Evolutionary conservation across 306 rosid species (phyloP), one percentile per base, ranked within the genome.

Genomic region (Vachellia collinsii): DNA sequence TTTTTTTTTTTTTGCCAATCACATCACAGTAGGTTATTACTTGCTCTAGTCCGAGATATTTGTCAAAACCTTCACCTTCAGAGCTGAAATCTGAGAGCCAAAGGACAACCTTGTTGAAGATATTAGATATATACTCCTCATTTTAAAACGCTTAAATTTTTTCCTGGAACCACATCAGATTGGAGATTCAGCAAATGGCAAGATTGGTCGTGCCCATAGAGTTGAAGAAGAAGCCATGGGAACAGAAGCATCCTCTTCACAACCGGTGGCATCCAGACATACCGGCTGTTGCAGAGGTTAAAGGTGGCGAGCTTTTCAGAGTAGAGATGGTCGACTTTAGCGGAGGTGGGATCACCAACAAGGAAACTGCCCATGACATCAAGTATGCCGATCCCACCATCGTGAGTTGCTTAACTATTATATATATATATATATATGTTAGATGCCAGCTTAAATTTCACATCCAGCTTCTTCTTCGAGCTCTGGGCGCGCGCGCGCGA

Each of bases 181-280:
- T 56, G 69, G 54, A 58, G 80, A 43, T 42, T 16, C 47, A 77
- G 78, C 51, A 74, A 29, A 83, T 76, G 89, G 81, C 79, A 41
- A 83, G 72, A 42, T 20, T 79, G 53, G 72, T 51, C 80, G 64
- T 83, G 87, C 61, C 78, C 8, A 20, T 70, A 47, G 77, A 73
- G 34, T 68, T 84, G 74, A 62, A 75, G 82, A 83, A 64, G 84
- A 88, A 88, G 67, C 67, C 77, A 61, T 74, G 76, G 80, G 75
- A 83, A 75, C 84, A 86, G 69, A 79, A 17, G 41, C 47, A 68
- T 7, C 77, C 89, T 0, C 88, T 81, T 84, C 89, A 88, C 78
- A 86, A 88, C 70, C 77, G 88, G 58, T 84, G 91, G 91, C 89
- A 88, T 64, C 91, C 89, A 23, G 82, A 84, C 9, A 84, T 83